These are phyloP conservation scores for Syzygium jambos DNA, from an alignment of 345 rosid species.

Conservation along the genomic window DNA sequence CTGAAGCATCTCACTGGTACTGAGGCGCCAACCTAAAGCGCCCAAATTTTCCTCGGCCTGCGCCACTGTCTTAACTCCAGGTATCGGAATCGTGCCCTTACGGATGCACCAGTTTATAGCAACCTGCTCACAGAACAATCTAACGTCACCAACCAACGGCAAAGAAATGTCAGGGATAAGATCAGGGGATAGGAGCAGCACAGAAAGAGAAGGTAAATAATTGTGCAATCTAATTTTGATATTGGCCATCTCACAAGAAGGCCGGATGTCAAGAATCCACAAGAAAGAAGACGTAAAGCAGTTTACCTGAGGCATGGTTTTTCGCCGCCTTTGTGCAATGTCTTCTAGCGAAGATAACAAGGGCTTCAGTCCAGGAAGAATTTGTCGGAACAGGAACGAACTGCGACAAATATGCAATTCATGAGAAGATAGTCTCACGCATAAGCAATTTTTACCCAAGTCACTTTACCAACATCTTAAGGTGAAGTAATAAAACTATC, in stretches of 20 bases:
- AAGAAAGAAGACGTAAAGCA: neutral
- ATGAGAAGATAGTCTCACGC: neutral
- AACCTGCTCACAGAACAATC: slow-evolving; percentile 28
- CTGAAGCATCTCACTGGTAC: slow-evolving; percentile 57
- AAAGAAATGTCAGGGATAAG: neutral
- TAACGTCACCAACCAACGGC: neutral
- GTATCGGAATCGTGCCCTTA: slow-evolving; percentile 82
- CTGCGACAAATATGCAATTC: slow-evolving; percentile 19
- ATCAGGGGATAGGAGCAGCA: neutral
- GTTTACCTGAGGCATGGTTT: slow-evolving; percentile 62
- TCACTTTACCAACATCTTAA: neutral
- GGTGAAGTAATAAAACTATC: neutral
- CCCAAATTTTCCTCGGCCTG: slow-evolving; percentile 84
- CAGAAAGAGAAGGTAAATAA: neutral
- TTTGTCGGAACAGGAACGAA: slow-evolving; percentile 63
- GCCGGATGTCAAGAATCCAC: neutral
- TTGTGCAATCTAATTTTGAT: neutral
- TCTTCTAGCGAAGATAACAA: slow-evolving; percentile 38
- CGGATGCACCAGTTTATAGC: slow-evolving; percentile 95
- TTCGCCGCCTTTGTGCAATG: slow-evolving; percentile 47
- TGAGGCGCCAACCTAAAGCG: slow-evolving; percentile 73
- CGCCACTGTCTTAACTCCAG: slow-evolving; percentile 66
- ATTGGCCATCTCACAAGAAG: neutral
- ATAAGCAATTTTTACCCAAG: neutral
- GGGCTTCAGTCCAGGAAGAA: slow-evolving; percentile 79